Evolutionary conservation across 2,329 filamentous ascomycete genomes (phyloP), one percentile per base, ranked within the genome.

Genomic region (Cladosporium sp.): DNA sequence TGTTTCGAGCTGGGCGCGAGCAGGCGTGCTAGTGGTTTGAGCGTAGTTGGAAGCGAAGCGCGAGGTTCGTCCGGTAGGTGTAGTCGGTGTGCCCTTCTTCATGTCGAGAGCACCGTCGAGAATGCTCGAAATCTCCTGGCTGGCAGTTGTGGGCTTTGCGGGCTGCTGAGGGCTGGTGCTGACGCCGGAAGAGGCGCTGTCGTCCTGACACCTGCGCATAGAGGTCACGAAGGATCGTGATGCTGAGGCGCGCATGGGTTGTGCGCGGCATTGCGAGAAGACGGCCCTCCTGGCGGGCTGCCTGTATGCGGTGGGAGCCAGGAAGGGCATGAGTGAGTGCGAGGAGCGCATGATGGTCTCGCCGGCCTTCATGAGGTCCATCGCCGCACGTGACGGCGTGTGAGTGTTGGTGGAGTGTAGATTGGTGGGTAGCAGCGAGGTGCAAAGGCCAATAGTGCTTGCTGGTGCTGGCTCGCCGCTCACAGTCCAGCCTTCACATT

Each of bases 101-200:
- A 71, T 64, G 64, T 76, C 73, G 31, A 78, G 71, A 16, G 70
- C 67, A 33, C 53, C 44, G 68, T 77, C 72, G 63, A 76, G 72
- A 50, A 75, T 62, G 55, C 66, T 66, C 52, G 69, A 67, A 65
- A 75, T 69, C 59, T 70, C 68, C 29, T 68, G 64, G 64, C 26
- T 65, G 53, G 65, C 64, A 29, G 65, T 58, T n/a, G 55, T 40
- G 28, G 72, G 71, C 52, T 71, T 57, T 62, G 69, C 12, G 23
- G 58, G 63, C 21, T 62, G 33, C 37, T 46, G 31, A 62, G 56
- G 31, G 66, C 58, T 59, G 65, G 28, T 70, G 62, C 21, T 50
- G 56, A 33, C 16, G 26, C 21, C 33, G n/a, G 64, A 26, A 57
- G 64, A 53, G 26, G 66, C 49, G 69, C 65, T 52, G 69, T 67